Evolutionary conservation across 495 filamentous ascomycete species (phyloP).

Genomic region (Chlorociboria aeruginascens): DNA sequence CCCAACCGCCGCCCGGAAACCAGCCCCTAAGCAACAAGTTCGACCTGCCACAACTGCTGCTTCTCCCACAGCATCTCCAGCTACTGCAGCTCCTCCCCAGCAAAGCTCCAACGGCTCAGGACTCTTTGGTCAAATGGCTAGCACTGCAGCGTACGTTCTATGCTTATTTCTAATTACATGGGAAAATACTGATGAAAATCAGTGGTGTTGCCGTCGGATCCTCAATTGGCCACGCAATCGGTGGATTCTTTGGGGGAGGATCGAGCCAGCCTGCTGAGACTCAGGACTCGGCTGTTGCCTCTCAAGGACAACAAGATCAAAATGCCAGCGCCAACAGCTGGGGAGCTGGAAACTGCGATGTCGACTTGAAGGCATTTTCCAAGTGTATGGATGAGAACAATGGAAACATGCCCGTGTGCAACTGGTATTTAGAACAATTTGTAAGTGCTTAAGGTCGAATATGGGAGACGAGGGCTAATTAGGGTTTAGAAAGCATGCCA

Average conservation of each 20-base stretch:
- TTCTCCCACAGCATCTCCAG: conserved; percentile 30
- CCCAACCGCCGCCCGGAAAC: conserved; percentile 51
- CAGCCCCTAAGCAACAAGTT: conserved; percentile 50
- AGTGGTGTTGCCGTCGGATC: conserved; percentile 95
- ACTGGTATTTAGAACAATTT: conserved; percentile 96
- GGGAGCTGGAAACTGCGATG: conserved; percentile 50
- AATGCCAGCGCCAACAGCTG: conserved; percentile 21
- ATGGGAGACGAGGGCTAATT: conserved; percentile 11
- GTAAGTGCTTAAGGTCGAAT: conserved; percentile 18
- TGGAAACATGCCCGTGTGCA: conserved; percentile 90
- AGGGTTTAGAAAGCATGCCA: conserved; percentile 81
- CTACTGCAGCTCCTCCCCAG: conserved; percentile 26
- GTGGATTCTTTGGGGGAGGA: conserved; percentile 67
- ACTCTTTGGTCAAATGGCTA: conserved; percentile 77
- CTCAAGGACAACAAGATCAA: conserved; percentile 24
- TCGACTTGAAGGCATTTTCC: conserved; percentile 75
- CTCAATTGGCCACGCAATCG: conserved; percentile 88
- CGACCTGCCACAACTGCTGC: conserved; percentile 57
- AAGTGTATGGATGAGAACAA: conserved; percentile 90
- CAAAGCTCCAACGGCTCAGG: conserved; percentile 48
- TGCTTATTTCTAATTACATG: neutral
- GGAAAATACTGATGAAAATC: conserved; percentile 8
- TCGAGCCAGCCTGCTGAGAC: conserved; percentile 44
- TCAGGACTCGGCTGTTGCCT: conserved; percentile 24
- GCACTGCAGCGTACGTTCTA: conserved; percentile 63